phyloP scores from a whole-genome alignment of 2,329 filamentous ascomycete genomes.

The Aureobasidium uvarum region DNA sequence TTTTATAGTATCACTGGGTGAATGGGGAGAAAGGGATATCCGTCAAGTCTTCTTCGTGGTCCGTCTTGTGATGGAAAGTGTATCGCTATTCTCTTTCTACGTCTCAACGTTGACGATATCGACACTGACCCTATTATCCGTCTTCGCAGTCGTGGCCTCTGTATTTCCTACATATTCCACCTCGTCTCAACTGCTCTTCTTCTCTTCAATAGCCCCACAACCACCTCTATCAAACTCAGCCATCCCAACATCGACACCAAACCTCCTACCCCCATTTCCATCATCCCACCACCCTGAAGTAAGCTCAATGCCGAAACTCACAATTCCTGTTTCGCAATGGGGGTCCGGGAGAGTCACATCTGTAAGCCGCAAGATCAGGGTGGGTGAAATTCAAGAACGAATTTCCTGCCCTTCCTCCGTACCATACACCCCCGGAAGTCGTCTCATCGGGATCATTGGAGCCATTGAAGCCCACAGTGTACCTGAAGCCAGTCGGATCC shows the following conservation, averaged over 20 bases:
- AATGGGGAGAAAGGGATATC: too few relatives aligned
- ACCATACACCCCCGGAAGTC: not conserved
- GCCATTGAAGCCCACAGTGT: not conserved
- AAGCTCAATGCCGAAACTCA: not conserved
- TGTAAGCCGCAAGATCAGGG: not conserved
- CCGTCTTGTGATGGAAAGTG: too few relatives aligned
- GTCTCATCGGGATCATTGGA: not conserved
- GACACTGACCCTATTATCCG: too few relatives aligned
- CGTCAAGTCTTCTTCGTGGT: too few relatives aligned
- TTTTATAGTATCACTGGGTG: too few relatives aligned
- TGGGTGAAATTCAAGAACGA: not conserved
- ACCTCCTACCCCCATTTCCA: not conserved
- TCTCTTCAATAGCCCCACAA: not conserved
- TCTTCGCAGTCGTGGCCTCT: too few relatives aligned
- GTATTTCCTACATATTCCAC: too few relatives aligned
- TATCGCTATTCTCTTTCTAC: too few relatives aligned
- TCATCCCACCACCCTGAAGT: conserved; percentile 27
- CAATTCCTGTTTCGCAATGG: not conserved
- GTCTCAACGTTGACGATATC: too few relatives aligned
- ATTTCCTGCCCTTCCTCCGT: not conserved
- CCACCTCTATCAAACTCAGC: conserved; percentile 12
- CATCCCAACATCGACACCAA: conserved; percentile 26
- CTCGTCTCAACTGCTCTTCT: not conserved
- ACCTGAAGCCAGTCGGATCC: not conserved
- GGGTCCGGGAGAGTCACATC: not conserved